Evolutionary conservation across 2,329 filamentous ascomycete species (phyloP).

Genomic region (Amesomyces nigricolor): DNA sequence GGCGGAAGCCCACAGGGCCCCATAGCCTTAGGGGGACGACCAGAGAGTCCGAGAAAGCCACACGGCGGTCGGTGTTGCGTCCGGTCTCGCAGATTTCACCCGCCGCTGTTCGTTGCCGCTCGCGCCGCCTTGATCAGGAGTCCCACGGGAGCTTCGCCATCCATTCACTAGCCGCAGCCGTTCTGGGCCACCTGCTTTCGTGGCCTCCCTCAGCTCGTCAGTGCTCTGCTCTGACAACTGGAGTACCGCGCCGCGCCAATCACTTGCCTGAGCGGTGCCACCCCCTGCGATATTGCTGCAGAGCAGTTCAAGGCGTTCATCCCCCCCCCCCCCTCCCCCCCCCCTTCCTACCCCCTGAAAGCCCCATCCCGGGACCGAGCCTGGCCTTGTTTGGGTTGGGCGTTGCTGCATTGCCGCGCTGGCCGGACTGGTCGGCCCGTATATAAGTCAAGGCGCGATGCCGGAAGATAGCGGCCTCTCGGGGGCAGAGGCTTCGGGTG

Average conservation of each 20-base stretch:
- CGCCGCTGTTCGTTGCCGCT: slow-evolving; percentile 20
- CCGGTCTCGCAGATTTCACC: slow-evolving; percentile 13
- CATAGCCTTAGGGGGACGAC: slow-evolving; percentile 13
- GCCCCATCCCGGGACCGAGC: slow-evolving; percentile 18
- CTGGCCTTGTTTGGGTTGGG: slow-evolving; percentile 13
- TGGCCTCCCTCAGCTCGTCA: slow-evolving; percentile 14
- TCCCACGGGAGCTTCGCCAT: slow-evolving; percentile 17
- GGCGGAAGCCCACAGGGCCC: slow-evolving; percentile 24
- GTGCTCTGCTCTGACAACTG: slow-evolving; percentile 20
- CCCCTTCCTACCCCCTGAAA: slow-evolving; percentile 1
- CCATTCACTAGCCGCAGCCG: slow-evolving; percentile 12
- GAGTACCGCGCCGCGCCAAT: slow-evolving; percentile 27
- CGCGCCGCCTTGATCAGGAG: slow-evolving; percentile 22
- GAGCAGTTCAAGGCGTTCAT: slow-evolving; percentile 20
- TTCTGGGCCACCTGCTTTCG: slow-evolving; percentile 11
- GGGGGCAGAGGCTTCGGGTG: slow-evolving; percentile 52
- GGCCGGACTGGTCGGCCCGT: slow-evolving; percentile 17
- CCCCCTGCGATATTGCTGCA: slow-evolving; percentile 30
- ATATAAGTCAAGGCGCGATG: slow-evolving; percentile 51
- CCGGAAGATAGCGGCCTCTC: slow-evolving; percentile 49
- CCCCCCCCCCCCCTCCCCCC: slow-evolving; percentile 12
- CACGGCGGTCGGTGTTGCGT: slow-evolving; percentile 15
- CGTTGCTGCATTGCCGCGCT: slow-evolving; percentile 23
- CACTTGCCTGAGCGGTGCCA: slow-evolving; percentile 27
- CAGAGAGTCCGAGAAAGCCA: slow-evolving; percentile 8